Percentiles rank a stretch among this genome's conserved stretches.
Conservation (phyloP, 306 rosid genomes). For the Casuarina glauca region DNA sequence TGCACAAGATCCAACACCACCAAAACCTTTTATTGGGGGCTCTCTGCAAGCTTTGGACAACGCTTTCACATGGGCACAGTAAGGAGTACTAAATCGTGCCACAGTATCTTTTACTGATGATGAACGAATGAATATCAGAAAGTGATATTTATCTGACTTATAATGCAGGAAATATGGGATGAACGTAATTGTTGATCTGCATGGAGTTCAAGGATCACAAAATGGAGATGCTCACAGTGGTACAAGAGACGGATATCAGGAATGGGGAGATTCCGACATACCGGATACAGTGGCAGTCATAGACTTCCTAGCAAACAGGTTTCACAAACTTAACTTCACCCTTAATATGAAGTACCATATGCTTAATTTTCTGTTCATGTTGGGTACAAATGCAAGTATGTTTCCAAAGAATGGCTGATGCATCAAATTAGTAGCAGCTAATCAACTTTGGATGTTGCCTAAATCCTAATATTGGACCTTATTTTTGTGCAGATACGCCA, state of each 20-base stretch:
- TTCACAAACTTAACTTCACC: not conserved
- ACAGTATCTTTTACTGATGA: not conserved
- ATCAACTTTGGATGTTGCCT: not conserved
- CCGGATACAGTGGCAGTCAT: conserved; percentile 47
- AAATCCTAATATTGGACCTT: not conserved
- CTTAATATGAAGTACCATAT: not conserved
- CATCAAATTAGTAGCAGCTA: not conserved
- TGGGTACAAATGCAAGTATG: not conserved
- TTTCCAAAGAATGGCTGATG: not conserved
- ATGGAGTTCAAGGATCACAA: conserved; percentile 61
- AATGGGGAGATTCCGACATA: conserved; percentile 58
- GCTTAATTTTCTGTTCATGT: not conserved
- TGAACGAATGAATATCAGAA: not conserved
- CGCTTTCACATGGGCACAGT: conserved; percentile 79
- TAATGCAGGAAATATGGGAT: conserved; percentile 48
- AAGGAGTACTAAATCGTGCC: conserved; percentile 21
- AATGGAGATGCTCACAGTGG: conserved; percentile 59
- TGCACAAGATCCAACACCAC: conserved; percentile 67
- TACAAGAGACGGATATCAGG: conserved; percentile 54
- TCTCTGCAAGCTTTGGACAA: conserved; percentile 56
- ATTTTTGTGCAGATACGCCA: conserved; percentile 40
- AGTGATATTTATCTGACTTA: not conserved
- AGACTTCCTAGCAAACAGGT: conserved; percentile 58
- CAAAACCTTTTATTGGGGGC: conserved; percentile 68
- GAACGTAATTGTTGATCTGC: conserved; percentile 64